These are phyloP conservation scores for Chaetomium fimeti DNA, from an alignment of 495 filamentous ascomycete species.

Conservation along the genomic window DNA sequence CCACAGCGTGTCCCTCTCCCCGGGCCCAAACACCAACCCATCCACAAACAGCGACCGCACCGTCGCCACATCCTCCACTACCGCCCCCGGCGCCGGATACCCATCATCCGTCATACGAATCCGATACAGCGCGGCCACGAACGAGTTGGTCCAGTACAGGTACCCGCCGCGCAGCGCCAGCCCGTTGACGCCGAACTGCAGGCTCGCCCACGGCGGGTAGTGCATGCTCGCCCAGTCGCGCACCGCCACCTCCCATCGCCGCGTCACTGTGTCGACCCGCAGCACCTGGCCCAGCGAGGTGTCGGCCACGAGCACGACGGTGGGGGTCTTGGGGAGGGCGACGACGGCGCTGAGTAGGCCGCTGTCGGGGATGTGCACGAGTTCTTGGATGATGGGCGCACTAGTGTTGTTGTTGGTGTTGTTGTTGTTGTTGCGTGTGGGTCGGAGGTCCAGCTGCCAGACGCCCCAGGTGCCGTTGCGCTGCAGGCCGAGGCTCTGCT, in stretches of 20 bases:
- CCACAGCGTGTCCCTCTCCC: not conserved
- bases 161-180: not conserved
- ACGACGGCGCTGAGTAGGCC: not conserved
- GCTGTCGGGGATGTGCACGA: too few species aligned
- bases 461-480: too few species aligned
- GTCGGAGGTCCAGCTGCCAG: too few species aligned
- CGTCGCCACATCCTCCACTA: too few species aligned
- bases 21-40: not conserved
- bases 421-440: too few species aligned
- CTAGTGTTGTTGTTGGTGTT: too few species aligned
- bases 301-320: not conserved
- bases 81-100: too few species aligned
- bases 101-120: too few species aligned
- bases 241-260: not conserved
- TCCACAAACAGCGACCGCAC: too few species aligned
- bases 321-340: not conserved
- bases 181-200: not conserved
- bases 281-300: not conserved
- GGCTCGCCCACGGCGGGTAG: not conserved
- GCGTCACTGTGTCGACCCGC: not conserved
- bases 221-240: not conserved
- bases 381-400: too few species aligned
- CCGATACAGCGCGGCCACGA: not conserved
- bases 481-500: too few species aligned
- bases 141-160: not conserved